phyloP scores from a whole-genome alignment of 1,284 basidiomycete genomes.

The Microbotryum silenes-acaulis region DNA sequence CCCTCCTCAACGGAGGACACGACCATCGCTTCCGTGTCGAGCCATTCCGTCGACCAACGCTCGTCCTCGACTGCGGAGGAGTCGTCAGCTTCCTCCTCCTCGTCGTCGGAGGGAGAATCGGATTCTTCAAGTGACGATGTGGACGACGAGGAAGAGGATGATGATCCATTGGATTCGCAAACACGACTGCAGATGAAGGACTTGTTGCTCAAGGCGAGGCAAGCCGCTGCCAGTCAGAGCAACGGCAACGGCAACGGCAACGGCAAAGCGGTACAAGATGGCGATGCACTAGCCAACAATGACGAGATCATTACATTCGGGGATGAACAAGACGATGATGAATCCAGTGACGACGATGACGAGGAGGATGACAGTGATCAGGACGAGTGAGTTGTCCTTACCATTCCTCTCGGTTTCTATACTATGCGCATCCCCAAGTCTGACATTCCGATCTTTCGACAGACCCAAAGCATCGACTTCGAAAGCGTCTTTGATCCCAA shows the following conservation, averaged over 20 bases:
- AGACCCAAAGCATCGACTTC: conserved; percentile 20
- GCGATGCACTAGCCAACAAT: conserved; percentile 19
- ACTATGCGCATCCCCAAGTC: too few relatives aligned
- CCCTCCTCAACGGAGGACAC: not conserved
- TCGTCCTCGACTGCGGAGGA: not conserved
- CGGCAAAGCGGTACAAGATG: not conserved
- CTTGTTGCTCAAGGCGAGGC: conserved; percentile 22
- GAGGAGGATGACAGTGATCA: not conserved
- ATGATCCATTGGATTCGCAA: not conserved
- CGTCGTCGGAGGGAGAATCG: not conserved
- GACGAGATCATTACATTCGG: conserved; percentile 26
- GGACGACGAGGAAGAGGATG: conserved; percentile 1
- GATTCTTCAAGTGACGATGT: not conserved
- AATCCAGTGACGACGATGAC: conserved; percentile 5
- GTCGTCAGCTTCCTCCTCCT: not conserved
- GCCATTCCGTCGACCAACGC: too few relatives aligned
- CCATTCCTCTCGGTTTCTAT: too few relatives aligned
- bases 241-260: not conserved
- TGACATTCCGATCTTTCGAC: not conserved
- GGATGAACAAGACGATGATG: conserved; percentile 6
- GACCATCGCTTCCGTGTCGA: too few relatives aligned
- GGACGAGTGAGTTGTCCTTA: not conserved
- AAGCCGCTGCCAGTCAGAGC: conserved; percentile 3
- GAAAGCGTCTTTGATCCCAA: not conserved
- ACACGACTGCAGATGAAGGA: not conserved